Percentiles rank a stretch among this genome's conserved stretches.
Conservation (phyloP, 2,329 filamentous ascomycete species). For the Cladosporium sp. region DNA sequence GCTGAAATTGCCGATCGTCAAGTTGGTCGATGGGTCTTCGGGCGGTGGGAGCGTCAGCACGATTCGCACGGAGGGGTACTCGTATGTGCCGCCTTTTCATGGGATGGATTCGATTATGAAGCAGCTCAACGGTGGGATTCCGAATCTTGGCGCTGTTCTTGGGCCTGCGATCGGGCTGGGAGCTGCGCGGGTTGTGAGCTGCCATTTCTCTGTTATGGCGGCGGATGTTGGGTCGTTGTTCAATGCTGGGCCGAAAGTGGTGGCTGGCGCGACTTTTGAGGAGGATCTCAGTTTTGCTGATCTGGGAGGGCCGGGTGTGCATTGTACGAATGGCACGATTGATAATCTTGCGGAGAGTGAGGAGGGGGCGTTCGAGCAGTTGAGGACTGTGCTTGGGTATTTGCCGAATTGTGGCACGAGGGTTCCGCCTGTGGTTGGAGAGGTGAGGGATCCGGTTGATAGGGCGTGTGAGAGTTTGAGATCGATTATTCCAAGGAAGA, state of each 20-base stretch:
- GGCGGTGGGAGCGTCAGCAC: constrained; percentile 61
- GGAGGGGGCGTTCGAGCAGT: constrained; percentile 58
- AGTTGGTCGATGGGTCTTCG: constrained; percentile 61
- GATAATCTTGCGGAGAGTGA: constrained; percentile 61
- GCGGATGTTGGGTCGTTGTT: constrained; percentile 59
- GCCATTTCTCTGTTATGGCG: constrained; percentile 64
- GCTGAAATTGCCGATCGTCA: constrained; percentile 57
- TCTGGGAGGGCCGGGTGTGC: constrained; percentile 57
- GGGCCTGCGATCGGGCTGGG: constrained; percentile 62
- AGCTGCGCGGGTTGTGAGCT: constrained; percentile 57
- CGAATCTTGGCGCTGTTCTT: constrained; percentile 60
- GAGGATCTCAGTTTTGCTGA: constrained; percentile 57
- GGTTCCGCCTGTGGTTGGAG: constrained; percentile 43
- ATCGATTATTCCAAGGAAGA: constrained; percentile 54
- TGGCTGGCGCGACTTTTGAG: constrained; percentile 60
- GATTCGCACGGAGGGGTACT: constrained; percentile 53
- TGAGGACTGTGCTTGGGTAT: constrained; percentile 54
- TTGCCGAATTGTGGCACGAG: constrained; percentile 56
- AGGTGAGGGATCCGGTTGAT: constrained; percentile 46
- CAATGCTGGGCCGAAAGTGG: constrained; percentile 61
- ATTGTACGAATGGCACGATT: constrained; percentile 63
- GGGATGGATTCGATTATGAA: constrained; percentile 51
- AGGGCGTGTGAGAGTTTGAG: constrained; percentile 49
- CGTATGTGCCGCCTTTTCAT: constrained; percentile 57
- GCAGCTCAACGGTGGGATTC: constrained; percentile 60